Base-by-base conservation (phyloP, 148 eudicot species). In the Mesembryanthemum crystallinum region DNA sequence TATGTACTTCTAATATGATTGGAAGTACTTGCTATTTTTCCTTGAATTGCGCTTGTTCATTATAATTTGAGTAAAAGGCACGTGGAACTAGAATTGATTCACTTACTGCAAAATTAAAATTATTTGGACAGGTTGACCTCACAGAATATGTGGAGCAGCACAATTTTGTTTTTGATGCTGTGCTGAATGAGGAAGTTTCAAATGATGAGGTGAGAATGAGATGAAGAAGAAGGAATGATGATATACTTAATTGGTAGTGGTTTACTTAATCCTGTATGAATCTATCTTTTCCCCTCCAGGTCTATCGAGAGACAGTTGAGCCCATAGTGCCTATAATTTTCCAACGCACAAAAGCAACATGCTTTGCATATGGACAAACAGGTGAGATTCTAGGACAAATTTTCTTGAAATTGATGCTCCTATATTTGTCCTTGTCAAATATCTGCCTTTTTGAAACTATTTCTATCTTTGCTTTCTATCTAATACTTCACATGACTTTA, bases 301-400 rank as follows among this genome's bases (percentile, higher is more conserved):
- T 95, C n/a, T 95, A 95, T 77, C 91, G 69, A 68, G 98, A 95
- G 77, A 95, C 98, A 14, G 97, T 95, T 73, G 98, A 95, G 83
- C 98, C 97, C 76, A 90, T 95, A 72, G 96, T 95, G 79, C 98
- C 98, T 29, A 90, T 95, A 57, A 90, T 95, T 52, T 95, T 95
- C 74, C 98, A 95, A 80, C 97, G 97, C 74, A 95, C 94, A 37
- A 95, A 95, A 81, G 97, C 98, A 52, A 95, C 98, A 64, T 95
- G 98, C 87, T 95, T 95, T 84, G 98, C 98, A 42, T 95, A 92
- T 88, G 98, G 98, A 43, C 98, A 95, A 81, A 95, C 98, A 82
- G 98, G 98, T 95, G 68, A 32, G 30, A 27, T 8, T 17, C 7
- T 28, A 10, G 10, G n/a, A 0, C 62, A 24, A 33, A 0, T 32